Percentiles rank a stretch among this genome's conserved stretches.
Evolutionary conservation across 495 filamentous ascomycete species (phyloP).

Genomic region (Neurospora sp.): DNA sequence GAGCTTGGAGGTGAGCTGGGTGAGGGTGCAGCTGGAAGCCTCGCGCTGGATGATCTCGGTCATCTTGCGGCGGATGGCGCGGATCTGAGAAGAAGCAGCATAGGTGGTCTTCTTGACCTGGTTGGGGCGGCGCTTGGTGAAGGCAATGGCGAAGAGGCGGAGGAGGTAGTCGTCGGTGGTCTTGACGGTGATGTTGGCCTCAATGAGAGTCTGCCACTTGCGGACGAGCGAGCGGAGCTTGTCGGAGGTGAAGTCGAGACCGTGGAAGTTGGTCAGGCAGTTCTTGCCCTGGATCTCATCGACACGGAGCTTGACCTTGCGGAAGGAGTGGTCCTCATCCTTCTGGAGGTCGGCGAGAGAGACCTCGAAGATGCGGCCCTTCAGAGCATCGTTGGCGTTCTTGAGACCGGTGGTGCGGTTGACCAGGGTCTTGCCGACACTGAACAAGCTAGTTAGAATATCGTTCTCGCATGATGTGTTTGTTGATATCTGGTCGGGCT

Average conservation of each 20-base stretch:
- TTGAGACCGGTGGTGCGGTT: slow-evolving; percentile 99
- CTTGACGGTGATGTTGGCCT: slow-evolving; percentile 99
- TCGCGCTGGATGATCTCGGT: slow-evolving; percentile 96
- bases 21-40: slow-evolving; percentile 83
- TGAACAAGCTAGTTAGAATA: slow-evolving; percentile 35
- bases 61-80: slow-evolving; percentile 98
- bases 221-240: slow-evolving; percentile 97
- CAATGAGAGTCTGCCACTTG: slow-evolving; percentile 98
- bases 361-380: slow-evolving; percentile 97
- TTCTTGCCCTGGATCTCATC: slow-evolving; percentile 99
- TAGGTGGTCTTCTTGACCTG: slow-evolving; percentile 99
- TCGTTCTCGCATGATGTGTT: slow-evolving; percentile 3
- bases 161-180: slow-evolving; percentile 99
- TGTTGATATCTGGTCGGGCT: background rate
- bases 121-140: slow-evolving; percentile 97
- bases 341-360: slow-evolving; percentile 98
- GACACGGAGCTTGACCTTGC: slow-evolving; percentile 97
- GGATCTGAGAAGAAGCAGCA: slow-evolving; percentile 88
- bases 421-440: slow-evolving; percentile 97
- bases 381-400: slow-evolving; percentile 98
- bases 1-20: slow-evolving; percentile 92
- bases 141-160: slow-evolving; percentile 95
- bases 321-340: slow-evolving; percentile 98
- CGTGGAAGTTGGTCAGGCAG: slow-evolving; percentile 99
- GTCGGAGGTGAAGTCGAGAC: slow-evolving; percentile 99